Percentiles rank a stretch among this genome's conserved stretches.
Evolutionary conservation across 495 filamentous ascomycete species (phyloP).

Genomic region (Clavariopsis aquatica): DNA sequence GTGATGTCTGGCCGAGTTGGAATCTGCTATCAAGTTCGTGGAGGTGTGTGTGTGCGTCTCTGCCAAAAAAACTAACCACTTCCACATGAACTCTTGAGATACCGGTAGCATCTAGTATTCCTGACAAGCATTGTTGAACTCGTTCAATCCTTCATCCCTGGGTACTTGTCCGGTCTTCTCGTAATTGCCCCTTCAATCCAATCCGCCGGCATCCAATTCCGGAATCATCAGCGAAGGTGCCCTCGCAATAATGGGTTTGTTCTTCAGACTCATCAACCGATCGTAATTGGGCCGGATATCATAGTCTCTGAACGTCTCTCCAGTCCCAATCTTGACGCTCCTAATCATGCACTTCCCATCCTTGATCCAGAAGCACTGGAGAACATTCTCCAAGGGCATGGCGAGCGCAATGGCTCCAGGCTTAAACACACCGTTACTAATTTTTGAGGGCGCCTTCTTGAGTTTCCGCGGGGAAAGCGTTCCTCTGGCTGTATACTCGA

Average conservation of each 20-base stretch:
- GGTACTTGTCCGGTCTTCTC: background rate
- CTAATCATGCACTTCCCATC: slow-evolving; percentile 35
- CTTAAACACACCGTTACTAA: slow-evolving; percentile 31
- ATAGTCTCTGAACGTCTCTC: slow-evolving; percentile 24
- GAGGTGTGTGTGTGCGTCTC: too few relatives aligned
- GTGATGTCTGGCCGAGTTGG: too few relatives aligned
- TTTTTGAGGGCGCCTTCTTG: slow-evolving; percentile 22
- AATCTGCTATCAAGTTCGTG: too few relatives aligned
- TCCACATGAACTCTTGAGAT: too few relatives aligned
- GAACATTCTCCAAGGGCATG: slow-evolving; percentile 31
- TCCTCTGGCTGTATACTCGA: slow-evolving; percentile 30
- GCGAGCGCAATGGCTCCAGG: slow-evolving; percentile 31
- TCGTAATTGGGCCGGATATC: slow-evolving; percentile 33
- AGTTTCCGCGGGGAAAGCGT: slow-evolving; percentile 23
- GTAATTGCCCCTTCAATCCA: background rate
- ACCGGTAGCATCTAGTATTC: background rate
- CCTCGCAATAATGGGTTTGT: slow-evolving; percentile 21
- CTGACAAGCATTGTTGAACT: background rate
- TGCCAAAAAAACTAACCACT: too few relatives aligned
- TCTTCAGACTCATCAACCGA: slow-evolving; percentile 27
- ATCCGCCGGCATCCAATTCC: slow-evolving; percentile 20
- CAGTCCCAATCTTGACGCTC: slow-evolving; percentile 21
- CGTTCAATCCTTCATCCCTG: background rate
- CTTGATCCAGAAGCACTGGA: slow-evolving; percentile 36
- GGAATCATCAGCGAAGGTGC: slow-evolving; percentile 31